Evolutionary conservation across 345 rosid species (phyloP).

Genomic region (Euphorbia pulcherrima): DNA sequence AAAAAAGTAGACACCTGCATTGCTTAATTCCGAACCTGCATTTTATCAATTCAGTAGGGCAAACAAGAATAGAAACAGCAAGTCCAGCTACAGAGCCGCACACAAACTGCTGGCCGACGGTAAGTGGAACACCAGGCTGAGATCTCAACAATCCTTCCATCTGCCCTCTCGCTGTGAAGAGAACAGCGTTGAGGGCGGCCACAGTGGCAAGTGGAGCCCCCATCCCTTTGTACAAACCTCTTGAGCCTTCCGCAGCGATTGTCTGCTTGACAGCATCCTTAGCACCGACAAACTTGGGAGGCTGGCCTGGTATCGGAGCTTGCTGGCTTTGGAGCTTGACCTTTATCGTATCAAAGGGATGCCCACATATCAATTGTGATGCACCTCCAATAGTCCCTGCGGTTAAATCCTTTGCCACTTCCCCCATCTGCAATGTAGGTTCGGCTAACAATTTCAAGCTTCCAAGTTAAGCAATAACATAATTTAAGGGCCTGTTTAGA

Average conservation of each 20-base stretch:
- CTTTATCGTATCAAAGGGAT: constrained; percentile 97
- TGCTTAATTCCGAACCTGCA: constrained; percentile 59
- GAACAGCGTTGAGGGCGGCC: constrained; percentile 93
- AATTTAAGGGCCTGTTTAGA: too few relatives aligned
- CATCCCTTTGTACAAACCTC: constrained; percentile 97
- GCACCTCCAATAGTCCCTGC: constrained; percentile 97
- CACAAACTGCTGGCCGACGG: constrained; percentile 69
- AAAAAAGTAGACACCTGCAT: not conserved
- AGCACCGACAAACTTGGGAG: constrained; percentile 70
- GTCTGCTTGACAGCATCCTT: constrained; percentile 87
- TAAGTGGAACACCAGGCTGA: constrained; percentile 71
- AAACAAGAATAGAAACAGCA: constrained; percentile 94
- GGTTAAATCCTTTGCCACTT: constrained; percentile 73
- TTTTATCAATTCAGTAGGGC: constrained; percentile 96
- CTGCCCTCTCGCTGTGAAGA: constrained; percentile 92
- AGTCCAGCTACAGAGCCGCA: constrained; percentile 93
- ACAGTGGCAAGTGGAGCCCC: constrained; percentile 99
- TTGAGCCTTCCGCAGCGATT: constrained; percentile 80
- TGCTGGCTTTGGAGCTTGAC: constrained; percentile 99
- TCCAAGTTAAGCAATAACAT: not conserved
- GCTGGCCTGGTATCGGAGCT: constrained; percentile 69
- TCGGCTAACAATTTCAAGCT: not conserved
- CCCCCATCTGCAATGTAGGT: constrained; percentile 64
- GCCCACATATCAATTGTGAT: constrained; percentile 79
- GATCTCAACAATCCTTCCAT: constrained; percentile 83